Conservation (phyloP, 768 basidiomycete species). For the Boletus subparvulus region DNA sequence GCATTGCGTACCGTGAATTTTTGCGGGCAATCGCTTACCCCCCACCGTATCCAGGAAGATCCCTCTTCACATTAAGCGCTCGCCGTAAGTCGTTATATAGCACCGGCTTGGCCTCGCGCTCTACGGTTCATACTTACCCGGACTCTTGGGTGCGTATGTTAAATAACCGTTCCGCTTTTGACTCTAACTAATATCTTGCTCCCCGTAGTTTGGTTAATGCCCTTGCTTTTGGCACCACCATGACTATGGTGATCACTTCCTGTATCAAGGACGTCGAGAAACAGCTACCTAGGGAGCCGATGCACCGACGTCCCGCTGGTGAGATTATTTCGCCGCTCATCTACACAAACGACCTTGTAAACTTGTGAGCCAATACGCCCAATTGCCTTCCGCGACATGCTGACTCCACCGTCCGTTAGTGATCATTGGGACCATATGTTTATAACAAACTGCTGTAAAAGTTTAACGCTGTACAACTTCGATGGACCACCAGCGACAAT, state of each 20-base stretch:
- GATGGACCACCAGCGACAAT: constrained; percentile 48
- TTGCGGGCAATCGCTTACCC: constrained; percentile 22
- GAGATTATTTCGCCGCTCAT: constrained; percentile 57
- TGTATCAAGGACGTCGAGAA: constrained; percentile 46
- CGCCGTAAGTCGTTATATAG: constrained; percentile 18
- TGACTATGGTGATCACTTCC: constrained; percentile 19
- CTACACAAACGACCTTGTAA: constrained; percentile 47
- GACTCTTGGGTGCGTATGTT: constrained; percentile 19
- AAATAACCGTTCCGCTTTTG: constrained; percentile 8
- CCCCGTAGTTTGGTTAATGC: constrained; percentile 23
- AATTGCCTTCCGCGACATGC: background rate
- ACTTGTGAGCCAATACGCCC: constrained; percentile 46
- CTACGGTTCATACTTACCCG: constrained; percentile 9
- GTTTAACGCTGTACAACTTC: constrained; percentile 56
- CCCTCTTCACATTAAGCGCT: constrained; percentile 6
- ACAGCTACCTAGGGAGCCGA: constrained; percentile 40
- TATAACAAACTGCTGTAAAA: constrained; percentile 45
- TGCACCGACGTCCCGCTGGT: constrained; percentile 45
- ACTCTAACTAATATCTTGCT: constrained; percentile 12
- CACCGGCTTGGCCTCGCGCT: constrained; percentile 1
- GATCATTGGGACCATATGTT: constrained; percentile 76
- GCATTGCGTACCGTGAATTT: constrained; percentile 19
- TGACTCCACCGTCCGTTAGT: constrained; percentile 35
- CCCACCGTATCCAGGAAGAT: constrained; percentile 3
- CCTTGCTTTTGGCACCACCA: constrained; percentile 20